A percentile compares a stretch with the other conserved stretches of the same genome.
These are phyloP conservation scores for Pseudopithomyces maydicus DNA, from an alignment of 2,329 filamentous ascomycete genomes.

Conservation along the genomic window DNA sequence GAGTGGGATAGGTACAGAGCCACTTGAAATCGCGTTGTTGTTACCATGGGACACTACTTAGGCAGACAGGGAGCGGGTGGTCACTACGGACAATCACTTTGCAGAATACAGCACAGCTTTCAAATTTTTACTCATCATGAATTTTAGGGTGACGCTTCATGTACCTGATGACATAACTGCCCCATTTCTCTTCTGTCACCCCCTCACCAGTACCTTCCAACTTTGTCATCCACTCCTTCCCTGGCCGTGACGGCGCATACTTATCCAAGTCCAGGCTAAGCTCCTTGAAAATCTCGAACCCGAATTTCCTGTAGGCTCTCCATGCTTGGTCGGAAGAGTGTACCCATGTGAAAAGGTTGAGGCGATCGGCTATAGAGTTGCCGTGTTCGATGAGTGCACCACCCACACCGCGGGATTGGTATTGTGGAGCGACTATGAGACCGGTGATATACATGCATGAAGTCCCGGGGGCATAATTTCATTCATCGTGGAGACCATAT, in stretches of 20 bases:
- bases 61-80: too few species aligned
- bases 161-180: conserved; percentile 6
- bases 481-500: conserved; percentile 4
- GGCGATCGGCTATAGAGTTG: background rate
- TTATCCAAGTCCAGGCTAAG: conserved; percentile 7
- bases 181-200: conserved; percentile 5
- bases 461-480: conserved; percentile 1
- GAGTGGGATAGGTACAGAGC: too few species aligned
- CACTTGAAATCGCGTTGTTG: too few species aligned
- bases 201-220: background rate
- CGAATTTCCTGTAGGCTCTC: conserved; percentile 3
- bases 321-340: conserved; percentile 10
- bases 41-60: too few species aligned
- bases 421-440: conserved; percentile 1
- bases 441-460: conserved; percentile 4
- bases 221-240: background rate
- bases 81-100: too few species aligned
- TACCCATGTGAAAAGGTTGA: conserved; percentile 11
- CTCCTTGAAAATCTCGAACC: conserved; percentile 6
- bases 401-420: conserved; percentile 3
- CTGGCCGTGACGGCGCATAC: background rate
- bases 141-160: conserved; percentile 5
- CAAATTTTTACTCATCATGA: too few species aligned
- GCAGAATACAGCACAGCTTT: too few species aligned
- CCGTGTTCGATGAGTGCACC: conserved; percentile 5